phyloP scores from a whole-genome alignment of 2,329 filamentous ascomycete species.

The Fusarium chaquense region DNA sequence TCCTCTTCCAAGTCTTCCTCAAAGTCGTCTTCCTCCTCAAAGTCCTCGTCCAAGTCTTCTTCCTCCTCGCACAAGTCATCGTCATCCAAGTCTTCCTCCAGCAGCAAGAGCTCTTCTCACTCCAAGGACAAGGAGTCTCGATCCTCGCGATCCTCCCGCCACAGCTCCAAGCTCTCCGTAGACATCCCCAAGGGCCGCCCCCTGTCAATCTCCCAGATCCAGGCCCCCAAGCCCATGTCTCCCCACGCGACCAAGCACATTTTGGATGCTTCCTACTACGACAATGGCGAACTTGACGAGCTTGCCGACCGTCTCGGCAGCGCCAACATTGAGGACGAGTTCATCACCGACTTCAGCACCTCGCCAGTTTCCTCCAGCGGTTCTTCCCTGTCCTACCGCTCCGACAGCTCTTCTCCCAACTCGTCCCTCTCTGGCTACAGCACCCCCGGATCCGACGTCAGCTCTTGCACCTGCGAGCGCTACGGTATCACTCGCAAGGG shows the following conservation, averaged over 20 bases:
- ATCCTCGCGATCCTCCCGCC: conserved; percentile 59
- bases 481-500: conserved; percentile 96
- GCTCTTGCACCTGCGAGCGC: conserved; percentile 91
- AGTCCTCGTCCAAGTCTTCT: conserved; percentile 59
- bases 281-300: conserved; percentile 79
- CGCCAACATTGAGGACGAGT: conserved; percentile 68
- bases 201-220: conserved; percentile 88
- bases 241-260: conserved; percentile 90
- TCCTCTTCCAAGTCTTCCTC: conserved; percentile 59
- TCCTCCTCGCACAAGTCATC: conserved; percentile 53
- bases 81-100: conserved; percentile 51
- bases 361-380: conserved; percentile 75
- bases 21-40: conserved; percentile 51
- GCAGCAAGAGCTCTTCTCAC: conserved; percentile 57
- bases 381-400: conserved; percentile 78
- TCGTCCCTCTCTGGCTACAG: conserved; percentile 83
- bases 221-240: conserved; percentile 88
- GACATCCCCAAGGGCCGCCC: conserved; percentile 90
- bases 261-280: conserved; percentile 82
- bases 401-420: conserved; percentile 79
- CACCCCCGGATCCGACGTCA: conserved; percentile 80
- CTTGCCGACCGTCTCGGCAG: conserved; percentile 80
- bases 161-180: conserved; percentile 64
- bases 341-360: conserved; percentile 66
- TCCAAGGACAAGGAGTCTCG: conserved; percentile 58